A percentile compares a stretch with the other conserved stretches of the same genome.
These are phyloP conservation scores for Polygonum aviculare DNA, from an alignment of 148 eudicot genomes.

Conservation along the genomic window DNA sequence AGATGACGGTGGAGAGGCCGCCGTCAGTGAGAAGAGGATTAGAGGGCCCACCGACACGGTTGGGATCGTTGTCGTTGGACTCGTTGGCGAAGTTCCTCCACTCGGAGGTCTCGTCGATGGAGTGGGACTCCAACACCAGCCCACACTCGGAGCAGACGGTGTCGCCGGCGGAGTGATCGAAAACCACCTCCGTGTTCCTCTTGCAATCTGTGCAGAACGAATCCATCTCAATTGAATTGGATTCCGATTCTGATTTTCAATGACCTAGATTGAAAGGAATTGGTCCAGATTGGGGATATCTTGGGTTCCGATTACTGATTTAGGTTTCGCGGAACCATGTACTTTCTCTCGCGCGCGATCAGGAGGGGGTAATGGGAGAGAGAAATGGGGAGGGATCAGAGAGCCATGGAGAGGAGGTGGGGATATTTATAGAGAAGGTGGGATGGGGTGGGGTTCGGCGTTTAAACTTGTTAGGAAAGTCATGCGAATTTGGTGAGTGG, in stretches of 20 bases:
- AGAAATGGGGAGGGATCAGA: not conserved
- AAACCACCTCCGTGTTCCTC: slow-evolving; percentile 39
- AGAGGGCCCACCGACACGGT: slow-evolving; percentile 47
- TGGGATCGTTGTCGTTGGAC: slow-evolving; percentile 50
- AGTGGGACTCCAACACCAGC: slow-evolving; percentile 40
- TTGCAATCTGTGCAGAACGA: slow-evolving; percentile 33
- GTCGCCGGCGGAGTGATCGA: slow-evolving; percentile 53
- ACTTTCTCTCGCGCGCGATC: not conserved
- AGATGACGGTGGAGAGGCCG: slow-evolving; percentile 39
- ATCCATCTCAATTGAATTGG: slow-evolving; percentile 18
- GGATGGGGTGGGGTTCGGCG: not conserved
- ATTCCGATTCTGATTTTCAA: not conserved
- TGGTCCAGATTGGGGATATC: not conserved
- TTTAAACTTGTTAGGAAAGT: slow-evolving; percentile 10
- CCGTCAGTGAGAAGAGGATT: slow-evolving; percentile 41
- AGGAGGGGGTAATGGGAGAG: not conserved
- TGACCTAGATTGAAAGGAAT: not conserved
- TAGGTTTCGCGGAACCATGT: not conserved
- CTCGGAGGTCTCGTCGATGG: slow-evolving; percentile 53
- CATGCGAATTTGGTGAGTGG: slow-evolving; percentile 7
- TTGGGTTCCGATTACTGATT: not conserved
- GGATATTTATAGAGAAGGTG: slow-evolving; percentile 6
- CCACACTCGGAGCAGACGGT: slow-evolving; percentile 55
- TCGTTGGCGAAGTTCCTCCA: slow-evolving; percentile 54
- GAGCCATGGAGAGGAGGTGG: not conserved